These are phyloP conservation scores for Fomitopsis palustris DNA, from an alignment of 1,284 basidiomycete species.

Conservation along the genomic window DNA sequence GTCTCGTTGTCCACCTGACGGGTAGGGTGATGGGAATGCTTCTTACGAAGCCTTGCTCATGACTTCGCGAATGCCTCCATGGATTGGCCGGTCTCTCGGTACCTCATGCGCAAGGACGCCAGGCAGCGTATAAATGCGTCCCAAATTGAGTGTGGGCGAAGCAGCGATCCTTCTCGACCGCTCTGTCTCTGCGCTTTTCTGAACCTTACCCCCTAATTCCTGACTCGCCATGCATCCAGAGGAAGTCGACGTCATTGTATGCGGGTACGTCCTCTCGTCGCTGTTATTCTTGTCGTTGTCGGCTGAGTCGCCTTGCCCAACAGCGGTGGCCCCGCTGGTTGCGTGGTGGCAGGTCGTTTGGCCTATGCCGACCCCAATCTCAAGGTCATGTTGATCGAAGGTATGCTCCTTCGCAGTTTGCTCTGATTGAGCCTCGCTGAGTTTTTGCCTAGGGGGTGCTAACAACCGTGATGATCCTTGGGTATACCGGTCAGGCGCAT, in stretches of 20 bases:
- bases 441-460: constrained; percentile 44
- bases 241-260: constrained; percentile 73
- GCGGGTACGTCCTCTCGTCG: constrained; percentile 32
- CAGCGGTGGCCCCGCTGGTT: constrained; percentile 66
- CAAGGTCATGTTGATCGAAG: constrained; percentile 74
- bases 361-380: constrained; percentile 69
- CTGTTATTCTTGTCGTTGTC: neutral
- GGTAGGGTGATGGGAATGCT: constrained; percentile 4
- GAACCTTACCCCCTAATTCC: constrained; percentile 15
- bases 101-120: neutral
- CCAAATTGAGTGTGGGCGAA: constrained; percentile 9
- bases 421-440: neutral
- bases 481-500: constrained; percentile 50
- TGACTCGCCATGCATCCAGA: constrained; percentile 50
- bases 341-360: constrained; percentile 64
- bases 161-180: constrained; percentile 16
- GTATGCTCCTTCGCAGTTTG: constrained; percentile 26
- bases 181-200: constrained; percentile 14
- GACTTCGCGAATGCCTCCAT: constrained; percentile 4
- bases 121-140: constrained; percentile 19
- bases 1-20: constrained; percentile 8
- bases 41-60: constrained; percentile 5
- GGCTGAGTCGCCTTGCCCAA: constrained; percentile 11
- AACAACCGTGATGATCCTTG: constrained; percentile 74
- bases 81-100: constrained; percentile 1